Evolutionary conservation across 257 asterid genomes (phyloP), one percentile per base, ranked within the genome.

Genomic region (Nicotiana paniculata): DNA sequence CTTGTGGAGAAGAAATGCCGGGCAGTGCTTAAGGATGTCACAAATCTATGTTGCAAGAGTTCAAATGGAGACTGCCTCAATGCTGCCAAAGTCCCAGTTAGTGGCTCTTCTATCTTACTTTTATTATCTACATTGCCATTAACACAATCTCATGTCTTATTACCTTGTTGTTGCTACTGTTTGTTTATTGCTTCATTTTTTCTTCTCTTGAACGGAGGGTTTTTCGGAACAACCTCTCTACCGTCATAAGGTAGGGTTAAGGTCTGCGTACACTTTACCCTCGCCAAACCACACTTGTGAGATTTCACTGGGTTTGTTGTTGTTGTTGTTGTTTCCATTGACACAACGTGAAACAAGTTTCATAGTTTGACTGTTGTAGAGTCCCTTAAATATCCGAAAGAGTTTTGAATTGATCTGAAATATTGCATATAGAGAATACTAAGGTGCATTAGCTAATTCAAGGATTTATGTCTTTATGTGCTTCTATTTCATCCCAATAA

Each of bases 1-100:
- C 80, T 81, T 86, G 86, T 78, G 80, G 92, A 53, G 84, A 89
- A 53, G 35, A 96, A 96, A 94, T 93, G 82, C 82, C 88, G 97
- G 81, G 90, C 93, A 35, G 94, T 90, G 81, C 97, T 96, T 70
- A 90, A 89, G 84, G 98, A 93, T 90, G 93, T 96, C 74, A 94
- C 98, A 81, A 94, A 96, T 84, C 81, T 90, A 84, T 70, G 79
- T 24, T 88, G 95, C 85, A 89, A 85, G 43, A 89, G 83, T 55
- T 87, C 91, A 81, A 82, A 83, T 81, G 76, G 65, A 54, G 91
- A 88, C 84, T 85, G 90, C 90, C 85, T 83, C 59, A 84, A 81
- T 80, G 91, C 89, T 76, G 65, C 91, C 82, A 89, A 82, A 84
- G 69, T 68, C 59, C 94, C 88, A 95, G 98, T 94, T 82, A 81